phyloP scores from a whole-genome alignment of 441 rosid genomes.

The Viola pubescens region DNA sequence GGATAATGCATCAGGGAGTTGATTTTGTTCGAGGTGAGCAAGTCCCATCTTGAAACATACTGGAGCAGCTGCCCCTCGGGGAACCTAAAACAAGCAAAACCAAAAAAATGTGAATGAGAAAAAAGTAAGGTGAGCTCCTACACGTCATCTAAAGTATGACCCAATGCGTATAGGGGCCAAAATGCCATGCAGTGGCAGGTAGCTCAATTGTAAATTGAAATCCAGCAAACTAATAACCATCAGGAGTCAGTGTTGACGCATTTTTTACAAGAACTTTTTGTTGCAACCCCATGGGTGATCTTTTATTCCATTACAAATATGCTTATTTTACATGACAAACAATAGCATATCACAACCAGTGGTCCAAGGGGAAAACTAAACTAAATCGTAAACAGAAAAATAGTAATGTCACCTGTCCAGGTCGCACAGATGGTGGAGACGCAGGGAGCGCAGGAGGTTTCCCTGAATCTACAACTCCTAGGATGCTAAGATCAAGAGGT shows the following conservation, averaged over 20 bases:
- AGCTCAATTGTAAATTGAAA: background rate
- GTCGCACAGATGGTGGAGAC: constrained; percentile 66
- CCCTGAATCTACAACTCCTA: constrained; percentile 72
- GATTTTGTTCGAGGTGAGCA: constrained; percentile 96
- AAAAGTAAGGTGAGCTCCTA: background rate
- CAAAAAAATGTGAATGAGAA: constrained; percentile 1
- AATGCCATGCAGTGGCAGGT: background rate
- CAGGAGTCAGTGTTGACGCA: too few species aligned
- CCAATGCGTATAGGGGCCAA: background rate
- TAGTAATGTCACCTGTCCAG: constrained; percentile 71
- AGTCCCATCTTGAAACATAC: constrained; percentile 92
- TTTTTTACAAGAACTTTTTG: too few species aligned
- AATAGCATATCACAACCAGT: background rate
- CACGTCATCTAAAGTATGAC: constrained; percentile 5
- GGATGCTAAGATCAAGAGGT: constrained; percentile 92
- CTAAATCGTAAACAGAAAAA: background rate
- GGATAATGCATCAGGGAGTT: constrained; percentile 92
- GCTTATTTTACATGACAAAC: background rate
- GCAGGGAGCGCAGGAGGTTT: constrained; percentile 52
- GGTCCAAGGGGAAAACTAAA: background rate
- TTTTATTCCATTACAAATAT: background rate
- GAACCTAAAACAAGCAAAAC: constrained; percentile 50
- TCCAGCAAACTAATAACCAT: background rate
- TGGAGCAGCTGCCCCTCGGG: constrained; percentile 89
- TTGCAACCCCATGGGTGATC: background rate